Base-by-base conservation (phyloP, 768 basidiomycete species). In the Pisolithus marmoratus region DNA sequence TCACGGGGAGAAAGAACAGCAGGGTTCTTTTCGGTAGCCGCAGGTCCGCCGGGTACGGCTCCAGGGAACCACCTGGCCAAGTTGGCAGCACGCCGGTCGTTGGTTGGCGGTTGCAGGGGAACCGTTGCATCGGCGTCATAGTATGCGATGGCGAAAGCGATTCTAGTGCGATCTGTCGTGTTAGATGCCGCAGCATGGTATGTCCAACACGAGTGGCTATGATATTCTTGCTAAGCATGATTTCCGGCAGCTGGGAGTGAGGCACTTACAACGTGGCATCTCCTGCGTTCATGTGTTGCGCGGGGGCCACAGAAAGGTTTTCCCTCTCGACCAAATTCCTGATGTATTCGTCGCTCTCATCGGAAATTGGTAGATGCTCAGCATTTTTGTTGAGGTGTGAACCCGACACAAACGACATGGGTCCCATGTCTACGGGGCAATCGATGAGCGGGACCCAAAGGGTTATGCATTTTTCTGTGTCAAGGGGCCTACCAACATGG, bases 11-110 rank as follows among this genome's bases (percentile, higher is more conserved):
- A 41, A 20, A 45, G 43, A 27, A 45, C 26, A 26, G 43, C 43
- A 6, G 43, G 48, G 23, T 51, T 51, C 43, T 46, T 51, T 34
- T 40, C 43, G 8, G 50, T 51, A 5, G 36, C 50, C 12, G 50
- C 50, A 22, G 44, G 42, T n/a, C 36, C 44, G 6, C 50, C 50
- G 22, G 50, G 43, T 17, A 36, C 43, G 4, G 20, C 50, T 8
- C 50, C 43, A 15, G 50, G 50, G 50, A 51, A 51, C 50, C 50
- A 51, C 50, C 44, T 51, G 11, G 50, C 50, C 43, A 51, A 38
- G 37, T 51, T 51, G n/a, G 34, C 42, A 6, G 50, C 50, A 14
- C 50, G 50, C 42, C 50, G 50, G 15, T 37, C 36, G 19, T 51
- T 51, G 6, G 34, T 24, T 22, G 43, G 50, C 22, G 43, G 50